phyloP scores from a whole-genome alignment of 768 basidiomycete species.

The Pleurotus tuoliensis region DNA sequence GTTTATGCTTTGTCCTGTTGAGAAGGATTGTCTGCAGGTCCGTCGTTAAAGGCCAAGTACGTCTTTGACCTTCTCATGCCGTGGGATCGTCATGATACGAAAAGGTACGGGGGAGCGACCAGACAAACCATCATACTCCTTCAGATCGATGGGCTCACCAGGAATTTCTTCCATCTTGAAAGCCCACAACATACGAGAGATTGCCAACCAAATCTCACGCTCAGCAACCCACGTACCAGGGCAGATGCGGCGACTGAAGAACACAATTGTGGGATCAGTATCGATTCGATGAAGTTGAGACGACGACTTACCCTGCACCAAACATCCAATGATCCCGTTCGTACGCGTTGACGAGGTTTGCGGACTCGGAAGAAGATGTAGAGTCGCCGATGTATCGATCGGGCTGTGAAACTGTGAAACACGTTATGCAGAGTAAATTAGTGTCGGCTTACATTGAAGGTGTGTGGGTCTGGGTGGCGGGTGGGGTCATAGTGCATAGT shows the following conservation, averaged over 20 bases:
- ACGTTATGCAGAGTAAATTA: neutral
- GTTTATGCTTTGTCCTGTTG: too few species aligned
- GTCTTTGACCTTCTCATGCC: slow-evolving; percentile 10
- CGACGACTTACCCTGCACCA: slow-evolving; percentile 38
- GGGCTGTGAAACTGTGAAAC: slow-evolving; percentile 22
- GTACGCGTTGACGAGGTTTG: slow-evolving; percentile 34
- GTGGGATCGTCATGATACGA: slow-evolving; percentile 15
- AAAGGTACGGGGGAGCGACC: slow-evolving; percentile 43
- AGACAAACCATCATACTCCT: slow-evolving; percentile 44
- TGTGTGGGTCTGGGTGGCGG: slow-evolving; percentile 36
- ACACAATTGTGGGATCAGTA: neutral
- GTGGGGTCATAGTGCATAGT: slow-evolving; percentile 32
- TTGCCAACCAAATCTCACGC: slow-evolving; percentile 40
- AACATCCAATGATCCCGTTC: slow-evolving; percentile 51
- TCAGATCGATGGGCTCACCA: slow-evolving; percentile 38
- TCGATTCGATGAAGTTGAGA: neutral
- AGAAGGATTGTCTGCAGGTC: too few species aligned
- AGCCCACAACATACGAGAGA: slow-evolving; percentile 45
- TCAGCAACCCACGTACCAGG: slow-evolving; percentile 43
- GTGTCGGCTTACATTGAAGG: slow-evolving; percentile 21
- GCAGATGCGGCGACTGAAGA: slow-evolving; percentile 33
- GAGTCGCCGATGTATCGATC: slow-evolving; percentile 40
- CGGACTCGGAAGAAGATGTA: slow-evolving; percentile 36
- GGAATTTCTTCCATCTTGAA: slow-evolving; percentile 38
- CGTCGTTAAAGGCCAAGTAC: slow-evolving; percentile 9